These are phyloP conservation scores for Acaromyces ingoldii DNA, from an alignment of 1,284 basidiomycete genomes.

Conservation along the genomic window DNA sequence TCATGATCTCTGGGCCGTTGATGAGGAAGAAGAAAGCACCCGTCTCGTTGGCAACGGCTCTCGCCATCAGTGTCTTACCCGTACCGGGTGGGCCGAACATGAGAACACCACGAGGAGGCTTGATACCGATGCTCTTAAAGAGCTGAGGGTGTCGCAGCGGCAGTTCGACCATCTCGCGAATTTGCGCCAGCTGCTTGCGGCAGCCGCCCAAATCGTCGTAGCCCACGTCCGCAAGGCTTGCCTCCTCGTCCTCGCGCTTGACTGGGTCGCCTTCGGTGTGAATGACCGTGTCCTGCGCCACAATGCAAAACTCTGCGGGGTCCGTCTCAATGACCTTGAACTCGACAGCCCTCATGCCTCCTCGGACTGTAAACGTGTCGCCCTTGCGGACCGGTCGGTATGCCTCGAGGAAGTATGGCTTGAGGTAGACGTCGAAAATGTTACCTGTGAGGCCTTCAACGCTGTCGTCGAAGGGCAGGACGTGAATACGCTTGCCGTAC, in stretches of 20 bases:
- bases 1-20: conserved; percentile 99
- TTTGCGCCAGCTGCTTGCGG: conserved; percentile 98
- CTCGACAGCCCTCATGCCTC: conserved; percentile 70
- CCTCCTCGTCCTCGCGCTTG: conserved; percentile 97
- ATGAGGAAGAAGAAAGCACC: conserved; percentile 99
- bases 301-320: conserved; percentile 91
- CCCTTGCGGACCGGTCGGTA: conserved; percentile 92
- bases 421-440: conserved; percentile 97
- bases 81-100: conserved; percentile 52
- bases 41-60: conserved; percentile 98
- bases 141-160: conserved; percentile 96
- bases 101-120: conserved; percentile 71
- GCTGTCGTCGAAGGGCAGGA: conserved; percentile 97
- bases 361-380: conserved; percentile 97
- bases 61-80: conserved; percentile 69
- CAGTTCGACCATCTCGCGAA: conserved; percentile 96
- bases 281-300: conserved; percentile 93
- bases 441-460: conserved; percentile 94
- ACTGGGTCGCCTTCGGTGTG: conserved; percentile 98
- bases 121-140: conserved; percentile 99
- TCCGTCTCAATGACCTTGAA: conserved; percentile 94
- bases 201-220: conserved; percentile 99
- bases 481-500: conserved; percentile 96
- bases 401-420: conserved; percentile 98
- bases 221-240: conserved; percentile 91